Evolutionary conservation across 1,139 yeast genomes (phyloP).

Genomic region (Kluyveromyces sp.): DNA sequence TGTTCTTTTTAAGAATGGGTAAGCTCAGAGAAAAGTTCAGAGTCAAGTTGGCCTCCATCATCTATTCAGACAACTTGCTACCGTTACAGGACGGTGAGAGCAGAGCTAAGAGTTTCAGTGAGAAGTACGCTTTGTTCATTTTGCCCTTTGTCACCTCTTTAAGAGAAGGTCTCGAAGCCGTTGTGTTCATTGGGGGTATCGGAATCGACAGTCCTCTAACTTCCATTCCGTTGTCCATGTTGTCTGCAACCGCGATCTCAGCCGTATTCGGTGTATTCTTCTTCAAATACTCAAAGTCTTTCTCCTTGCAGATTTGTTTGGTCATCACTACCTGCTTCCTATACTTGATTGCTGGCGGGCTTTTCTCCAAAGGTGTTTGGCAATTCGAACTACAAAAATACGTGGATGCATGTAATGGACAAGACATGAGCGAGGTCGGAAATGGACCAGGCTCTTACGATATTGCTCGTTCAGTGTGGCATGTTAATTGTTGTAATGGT

Average conservation of each 20-base stretch:
- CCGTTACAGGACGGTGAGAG: conserved; percentile 1
- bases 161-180: conserved; percentile 90
- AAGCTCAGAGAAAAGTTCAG: conserved; percentile 92
- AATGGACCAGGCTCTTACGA: conserved; percentile 94
- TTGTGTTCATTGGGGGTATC: conserved; percentile 85
- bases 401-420: conserved; percentile 63
- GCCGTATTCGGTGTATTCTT: conserved; percentile 55
- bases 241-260: conserved; percentile 66
- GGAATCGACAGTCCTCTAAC: conserved; percentile 69
- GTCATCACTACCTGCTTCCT: conserved; percentile 79
- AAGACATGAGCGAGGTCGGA: conserved; percentile 85
- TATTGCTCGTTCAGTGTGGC: conserved; percentile 77
- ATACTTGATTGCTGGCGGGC: conserved; percentile 82
- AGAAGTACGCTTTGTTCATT: conserved; percentile 71
- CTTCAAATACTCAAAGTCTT: conserved; percentile 70
- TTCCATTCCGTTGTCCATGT: conserved; percentile 77
- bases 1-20: conserved; percentile 84
- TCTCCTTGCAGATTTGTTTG: conserved; percentile 75
- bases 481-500: conserved; percentile 94
- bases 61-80: conserved; percentile 35
- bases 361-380: conserved; percentile 88
- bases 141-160: conserved; percentile 79
- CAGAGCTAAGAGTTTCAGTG: conserved; percentile 33
- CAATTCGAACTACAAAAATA: conserved; percentile 68
- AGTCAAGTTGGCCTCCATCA: conserved; percentile 74